Evolutionary conservation across 495 filamentous ascomycete genomes (phyloP).

Genomic region (Pseudevernia furfuracea): DNA sequence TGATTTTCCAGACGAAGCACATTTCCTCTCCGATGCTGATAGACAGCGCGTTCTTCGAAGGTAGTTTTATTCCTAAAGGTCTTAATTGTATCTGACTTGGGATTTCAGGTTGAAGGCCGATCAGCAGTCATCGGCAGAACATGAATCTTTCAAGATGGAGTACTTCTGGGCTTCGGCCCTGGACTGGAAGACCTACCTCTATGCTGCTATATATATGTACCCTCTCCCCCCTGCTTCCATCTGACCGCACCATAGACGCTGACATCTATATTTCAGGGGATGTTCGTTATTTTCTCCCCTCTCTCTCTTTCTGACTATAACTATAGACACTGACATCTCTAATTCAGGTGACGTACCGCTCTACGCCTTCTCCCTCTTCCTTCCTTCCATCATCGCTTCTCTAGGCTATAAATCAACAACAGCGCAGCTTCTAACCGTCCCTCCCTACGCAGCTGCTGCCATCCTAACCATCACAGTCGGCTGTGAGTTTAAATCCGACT

Average conservation of each 20-base stretch:
- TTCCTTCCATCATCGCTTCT: conserved; percentile 70
- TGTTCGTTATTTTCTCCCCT: conserved; percentile 72
- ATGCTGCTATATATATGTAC: conserved; percentile 75
- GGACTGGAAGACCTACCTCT: conserved; percentile 84
- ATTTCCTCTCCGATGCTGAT: conserved; percentile 66
- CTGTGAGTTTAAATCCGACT: conserved; percentile 30
- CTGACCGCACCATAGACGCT: too few relatives aligned
- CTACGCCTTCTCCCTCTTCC: conserved; percentile 86
- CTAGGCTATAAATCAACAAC: conserved; percentile 62
- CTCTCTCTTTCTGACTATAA: conserved; percentile 83
- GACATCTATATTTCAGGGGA: too few relatives aligned
- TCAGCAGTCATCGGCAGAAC: conserved; percentile 67
- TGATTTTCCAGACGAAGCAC: conserved; percentile 80
- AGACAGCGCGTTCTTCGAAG: conserved; percentile 65
- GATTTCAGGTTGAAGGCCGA: conserved; percentile 66
- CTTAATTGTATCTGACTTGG: too few relatives aligned
- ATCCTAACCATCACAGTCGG: conserved; percentile 69
- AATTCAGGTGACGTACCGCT: conserved; percentile 50
- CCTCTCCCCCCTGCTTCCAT: too few relatives aligned
- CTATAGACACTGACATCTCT: too few relatives aligned
- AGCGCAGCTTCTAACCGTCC: conserved; percentile 77
- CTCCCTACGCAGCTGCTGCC: conserved; percentile 80
- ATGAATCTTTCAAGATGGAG: conserved; percentile 67
- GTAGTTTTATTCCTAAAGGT: too few relatives aligned
- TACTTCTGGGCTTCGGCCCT: conserved; percentile 70